Base-by-base conservation (phyloP, 2,329 filamentous ascomycete genomes). In the Aureobasidium sp. region DNA sequence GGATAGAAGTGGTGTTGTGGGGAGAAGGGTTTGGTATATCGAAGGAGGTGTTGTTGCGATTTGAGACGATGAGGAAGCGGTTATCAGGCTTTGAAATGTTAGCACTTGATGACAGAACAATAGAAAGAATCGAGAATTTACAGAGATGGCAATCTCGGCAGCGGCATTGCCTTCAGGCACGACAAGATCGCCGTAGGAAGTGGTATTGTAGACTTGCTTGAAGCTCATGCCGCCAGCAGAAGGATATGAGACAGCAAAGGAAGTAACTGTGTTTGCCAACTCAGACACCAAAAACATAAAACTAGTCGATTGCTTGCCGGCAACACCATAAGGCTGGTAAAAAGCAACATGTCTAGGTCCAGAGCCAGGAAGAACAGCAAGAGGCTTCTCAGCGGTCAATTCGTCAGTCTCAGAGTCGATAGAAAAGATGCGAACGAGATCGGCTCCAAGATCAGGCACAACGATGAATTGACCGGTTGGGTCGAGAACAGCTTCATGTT, bases 1-100 rank as follows among this genome's bases (percentile, higher is more conserved):
- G 62, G 23, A 75, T 63, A 37, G 66, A 61, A 5, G 74, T 75
- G 53, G 66, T 66, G 64, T 76, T 75, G 12, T 60, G 71, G 17
- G 73, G 65, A 1, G 20, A 20, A 1, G 68, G 65, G 65, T 86
- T 87, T 9, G 78, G 70, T 76, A 66, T 68, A 64, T 63, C 73
- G 70, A 86, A 82, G 26, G 79, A 74, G 48, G 76, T 77, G 69
- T 87, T 87, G 69, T 82, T 82, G 64, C 89, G 86, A 65, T 88
- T 88, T 2, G 86, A 87, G 46, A 88, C 80, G 66, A 88, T 78
- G 57, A 91, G 71, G 76, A 85, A 89, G 39, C 80, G 82, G 64
- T 80, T 76, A 65, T 79, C 76, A 3, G 77, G 77, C 63, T 72
- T 48, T 27, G 20, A 12, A 23, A 7, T 39, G 15, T 56, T 34